These are phyloP conservation scores for Mortierella antarctica DNA, from an alignment of 192 early-diverging fungal species.

Conservation along the genomic window DNA sequence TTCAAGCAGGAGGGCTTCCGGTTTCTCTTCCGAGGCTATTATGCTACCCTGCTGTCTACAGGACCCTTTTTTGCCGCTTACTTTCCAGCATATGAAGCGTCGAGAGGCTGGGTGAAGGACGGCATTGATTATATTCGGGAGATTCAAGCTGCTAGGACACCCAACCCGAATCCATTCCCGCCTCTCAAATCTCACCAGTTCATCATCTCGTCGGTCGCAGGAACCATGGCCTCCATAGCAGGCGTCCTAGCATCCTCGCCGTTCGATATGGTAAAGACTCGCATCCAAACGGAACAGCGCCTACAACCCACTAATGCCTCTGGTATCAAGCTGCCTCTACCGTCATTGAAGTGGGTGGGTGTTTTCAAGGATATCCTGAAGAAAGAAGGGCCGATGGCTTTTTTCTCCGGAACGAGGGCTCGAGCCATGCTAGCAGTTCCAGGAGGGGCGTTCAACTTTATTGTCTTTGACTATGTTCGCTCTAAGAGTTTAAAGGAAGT, in stretches of 20 bases:
- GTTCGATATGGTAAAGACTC: constrained; percentile 46
- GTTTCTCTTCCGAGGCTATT: constrained; percentile 49
- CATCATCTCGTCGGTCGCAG: constrained; percentile 39
- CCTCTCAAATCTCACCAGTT: constrained; percentile 19
- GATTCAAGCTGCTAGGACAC: constrained; percentile 16
- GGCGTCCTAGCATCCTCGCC: constrained; percentile 37
- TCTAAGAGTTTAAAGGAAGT: constrained; percentile 39
- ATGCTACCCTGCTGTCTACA: constrained; percentile 32
- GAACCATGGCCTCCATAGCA: constrained; percentile 34
- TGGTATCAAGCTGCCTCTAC: constrained; percentile 33
- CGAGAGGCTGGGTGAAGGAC: constrained; percentile 23
- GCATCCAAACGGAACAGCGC: constrained; percentile 50
- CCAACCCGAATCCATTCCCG: constrained; percentile 30
- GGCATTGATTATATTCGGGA: constrained; percentile 35
- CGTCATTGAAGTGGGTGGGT: constrained; percentile 29
- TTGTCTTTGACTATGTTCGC: constrained; percentile 50
- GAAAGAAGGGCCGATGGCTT: constrained; percentile 42
- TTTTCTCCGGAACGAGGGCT: constrained; percentile 32
- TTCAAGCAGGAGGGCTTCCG: constrained; percentile 33
- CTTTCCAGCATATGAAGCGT: constrained; percentile 43
- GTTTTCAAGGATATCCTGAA: constrained; percentile 36
- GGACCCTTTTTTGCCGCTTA: constrained; percentile 50
- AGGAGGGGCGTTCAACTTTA: constrained; percentile 48
- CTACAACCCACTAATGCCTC: constrained; percentile 31
- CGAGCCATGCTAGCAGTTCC: constrained; percentile 37